A percentile compares a stretch with the other conserved stretches of the same genome.
Evolutionary conservation across 1,284 basidiomycete species (phyloP).

Genomic region (Macrocystidia cucumis): DNA sequence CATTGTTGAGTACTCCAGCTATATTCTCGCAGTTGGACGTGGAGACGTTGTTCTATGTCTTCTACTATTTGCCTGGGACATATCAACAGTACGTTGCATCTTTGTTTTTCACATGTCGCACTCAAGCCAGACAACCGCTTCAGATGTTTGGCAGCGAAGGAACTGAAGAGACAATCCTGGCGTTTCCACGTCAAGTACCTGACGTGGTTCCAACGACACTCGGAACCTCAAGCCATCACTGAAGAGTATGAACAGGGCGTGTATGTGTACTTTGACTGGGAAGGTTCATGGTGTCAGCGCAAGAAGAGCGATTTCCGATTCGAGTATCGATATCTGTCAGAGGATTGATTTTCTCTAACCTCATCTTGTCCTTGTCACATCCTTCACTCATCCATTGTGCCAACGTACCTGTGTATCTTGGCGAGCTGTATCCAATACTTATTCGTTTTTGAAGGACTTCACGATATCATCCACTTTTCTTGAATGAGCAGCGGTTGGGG

Average conservation of each 20-base stretch:
- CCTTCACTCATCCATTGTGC: conserved; percentile 3
- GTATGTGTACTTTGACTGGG: conserved; percentile 97
- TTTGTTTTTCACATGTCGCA: conserved; percentile 6
- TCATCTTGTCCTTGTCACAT: not conserved
- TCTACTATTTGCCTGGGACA: conserved; percentile 96
- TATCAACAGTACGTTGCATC: conserved; percentile 79
- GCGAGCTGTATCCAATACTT: conserved; percentile 13
- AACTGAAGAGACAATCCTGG: conserved; percentile 98
- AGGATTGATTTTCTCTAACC: conserved; percentile 47
- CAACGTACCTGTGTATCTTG: conserved; percentile 5
- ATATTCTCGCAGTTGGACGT: conserved; percentile 93
- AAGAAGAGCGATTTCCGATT: conserved; percentile 98
- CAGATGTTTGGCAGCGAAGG: conserved; percentile 93
- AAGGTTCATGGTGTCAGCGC: conserved; percentile 95
- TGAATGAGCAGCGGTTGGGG: too few species aligned
- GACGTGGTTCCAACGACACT: conserved; percentile 99
- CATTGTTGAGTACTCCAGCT: conserved; percentile 77
- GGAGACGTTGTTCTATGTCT: conserved; percentile 98
- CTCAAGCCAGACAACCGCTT: conserved; percentile 2
- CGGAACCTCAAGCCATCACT: conserved; percentile 98
- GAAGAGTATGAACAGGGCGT: conserved; percentile 99
- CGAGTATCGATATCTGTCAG: conserved; percentile 87
- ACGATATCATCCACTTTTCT: conserved; percentile 12
- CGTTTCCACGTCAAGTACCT: conserved; percentile 99
- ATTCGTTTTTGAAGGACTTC: conserved; percentile 5